Percentiles rank a stretch among this genome's conserved stretches.
These are phyloP conservation scores for Litsea cubeba DNA, from an alignment of 164 flowering plant genomes.

Conservation along the genomic window DNA sequence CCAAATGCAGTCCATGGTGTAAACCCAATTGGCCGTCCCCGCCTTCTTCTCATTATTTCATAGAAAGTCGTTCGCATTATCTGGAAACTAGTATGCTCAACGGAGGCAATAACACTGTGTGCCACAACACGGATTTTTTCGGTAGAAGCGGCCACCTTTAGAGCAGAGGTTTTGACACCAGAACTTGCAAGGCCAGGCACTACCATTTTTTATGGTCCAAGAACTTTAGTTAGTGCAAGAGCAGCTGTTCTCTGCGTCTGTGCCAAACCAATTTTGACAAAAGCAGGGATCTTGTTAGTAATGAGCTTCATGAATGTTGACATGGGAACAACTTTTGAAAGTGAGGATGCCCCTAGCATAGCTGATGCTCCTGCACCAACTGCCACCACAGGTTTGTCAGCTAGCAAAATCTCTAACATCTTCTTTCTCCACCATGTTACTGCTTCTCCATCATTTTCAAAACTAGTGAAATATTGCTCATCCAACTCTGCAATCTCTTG, in stretches of 20 bases:
- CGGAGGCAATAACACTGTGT: constrained; percentile 72
- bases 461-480: too few relatives aligned
- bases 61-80: constrained; percentile 86
- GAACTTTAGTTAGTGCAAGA: constrained; percentile 45
- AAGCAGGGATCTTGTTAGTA: too few relatives aligned
- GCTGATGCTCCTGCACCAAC: too few relatives aligned
- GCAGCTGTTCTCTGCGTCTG: constrained; percentile 57
- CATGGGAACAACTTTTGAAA: too few relatives aligned
- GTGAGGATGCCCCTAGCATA: too few relatives aligned
- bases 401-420: too few relatives aligned
- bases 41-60: constrained; percentile 83
- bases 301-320: too few relatives aligned
- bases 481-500: too few relatives aligned
- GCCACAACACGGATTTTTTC: constrained; percentile 68
- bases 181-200: constrained; percentile 53
- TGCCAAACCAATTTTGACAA: too few relatives aligned
- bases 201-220: constrained; percentile 55
- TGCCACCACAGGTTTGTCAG: too few relatives aligned
- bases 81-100: constrained; percentile 73
- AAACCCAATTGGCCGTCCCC: constrained; percentile 42
- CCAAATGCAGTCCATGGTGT: constrained; percentile 82
- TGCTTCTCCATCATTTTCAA: too few relatives aligned
- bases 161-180: constrained; percentile 44
- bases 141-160: constrained; percentile 69
- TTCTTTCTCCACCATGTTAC: too few relatives aligned